phyloP scores from a whole-genome alignment of 768 basidiomycete genomes.

The Xerocomus potaroensis region DNA sequence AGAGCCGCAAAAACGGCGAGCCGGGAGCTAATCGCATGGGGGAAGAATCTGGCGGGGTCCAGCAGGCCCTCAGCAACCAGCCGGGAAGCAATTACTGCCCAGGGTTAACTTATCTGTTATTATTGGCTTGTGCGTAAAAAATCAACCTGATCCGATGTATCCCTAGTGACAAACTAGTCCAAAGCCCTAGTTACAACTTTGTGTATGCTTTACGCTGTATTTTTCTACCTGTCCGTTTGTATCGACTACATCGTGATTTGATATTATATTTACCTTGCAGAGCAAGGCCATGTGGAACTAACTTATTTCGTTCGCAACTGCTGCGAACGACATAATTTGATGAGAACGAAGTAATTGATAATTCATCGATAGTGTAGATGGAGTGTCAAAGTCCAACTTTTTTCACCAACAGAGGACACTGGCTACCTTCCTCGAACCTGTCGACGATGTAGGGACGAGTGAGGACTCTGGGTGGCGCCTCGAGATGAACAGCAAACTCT shows the following conservation, averaged over 20 bases:
- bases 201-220: conserved; percentile 14
- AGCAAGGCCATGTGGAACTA: neutral
- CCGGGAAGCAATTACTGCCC: neutral
- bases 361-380: neutral
- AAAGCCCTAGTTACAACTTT: conserved; percentile 1
- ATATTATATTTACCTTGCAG: neutral
- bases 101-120: conserved; percentile 8
- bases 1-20: conserved; percentile 25
- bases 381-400: conserved; percentile 18
- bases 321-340: no score
- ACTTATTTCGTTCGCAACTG: no score
- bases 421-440: conserved; percentile 53
- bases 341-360: no score
- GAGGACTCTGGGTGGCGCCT: conserved; percentile 42
- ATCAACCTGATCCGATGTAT: conserved; percentile 20
- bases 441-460: conserved; percentile 60
- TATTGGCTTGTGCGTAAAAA: conserved; percentile 9
- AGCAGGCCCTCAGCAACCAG: conserved; percentile 2
- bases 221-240: conserved; percentile 1
- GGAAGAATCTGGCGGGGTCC: conserved; percentile 23
- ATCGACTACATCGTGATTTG: conserved; percentile 11
- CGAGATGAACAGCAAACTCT: neutral
- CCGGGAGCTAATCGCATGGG: conserved; percentile 28
- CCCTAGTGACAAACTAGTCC: conserved; percentile 15
- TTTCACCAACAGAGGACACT: conserved; percentile 55